A percentile compares a stretch with the other conserved stretches of the same genome.
Evolutionary conservation across 2,329 filamentous ascomycete species (phyloP).

Genomic region (Chaetomiaceae sp.): DNA sequence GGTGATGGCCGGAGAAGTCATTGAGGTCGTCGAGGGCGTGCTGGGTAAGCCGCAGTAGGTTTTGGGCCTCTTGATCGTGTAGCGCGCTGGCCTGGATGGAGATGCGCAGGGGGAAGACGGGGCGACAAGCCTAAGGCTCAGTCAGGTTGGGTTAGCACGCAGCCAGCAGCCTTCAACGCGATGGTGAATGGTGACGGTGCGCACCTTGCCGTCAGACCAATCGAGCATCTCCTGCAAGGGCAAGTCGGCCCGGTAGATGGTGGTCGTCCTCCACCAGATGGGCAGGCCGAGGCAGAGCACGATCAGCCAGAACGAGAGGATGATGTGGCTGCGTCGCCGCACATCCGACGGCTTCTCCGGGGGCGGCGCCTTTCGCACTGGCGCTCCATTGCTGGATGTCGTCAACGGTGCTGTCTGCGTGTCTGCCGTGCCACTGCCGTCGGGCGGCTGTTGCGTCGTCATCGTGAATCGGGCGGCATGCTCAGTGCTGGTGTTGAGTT

Average conservation of each 20-base stretch:
- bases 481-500: constrained; percentile 3
- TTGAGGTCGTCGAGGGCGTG: constrained; percentile 80
- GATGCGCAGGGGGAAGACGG: constrained; percentile 81
- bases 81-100: constrained; percentile 65
- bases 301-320: constrained; percentile 86
- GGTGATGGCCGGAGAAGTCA: constrained; percentile 76
- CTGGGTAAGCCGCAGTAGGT: constrained; percentile 74
- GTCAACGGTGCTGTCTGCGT: constrained; percentile 8
- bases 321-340: constrained; percentile 64
- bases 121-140: constrained; percentile 64
- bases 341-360: constrained; percentile 68
- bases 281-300: constrained; percentile 79
- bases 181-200: constrained; percentile 13
- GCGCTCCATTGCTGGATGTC: constrained; percentile 7
- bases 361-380: constrained; percentile 52
- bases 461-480: constrained; percentile 18
- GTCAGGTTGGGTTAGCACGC: neutral
- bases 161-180: neutral
- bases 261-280: constrained; percentile 93
- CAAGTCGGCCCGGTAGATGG: constrained; percentile 79
- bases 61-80: constrained; percentile 60
- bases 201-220: constrained; percentile 86
- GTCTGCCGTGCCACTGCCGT: constrained; percentile 9
- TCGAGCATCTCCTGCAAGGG: constrained; percentile 80
- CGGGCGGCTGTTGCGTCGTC: constrained; percentile 18